Conservation (phyloP, 805 yeast species). For the Starmerella bombicola region DNA sequence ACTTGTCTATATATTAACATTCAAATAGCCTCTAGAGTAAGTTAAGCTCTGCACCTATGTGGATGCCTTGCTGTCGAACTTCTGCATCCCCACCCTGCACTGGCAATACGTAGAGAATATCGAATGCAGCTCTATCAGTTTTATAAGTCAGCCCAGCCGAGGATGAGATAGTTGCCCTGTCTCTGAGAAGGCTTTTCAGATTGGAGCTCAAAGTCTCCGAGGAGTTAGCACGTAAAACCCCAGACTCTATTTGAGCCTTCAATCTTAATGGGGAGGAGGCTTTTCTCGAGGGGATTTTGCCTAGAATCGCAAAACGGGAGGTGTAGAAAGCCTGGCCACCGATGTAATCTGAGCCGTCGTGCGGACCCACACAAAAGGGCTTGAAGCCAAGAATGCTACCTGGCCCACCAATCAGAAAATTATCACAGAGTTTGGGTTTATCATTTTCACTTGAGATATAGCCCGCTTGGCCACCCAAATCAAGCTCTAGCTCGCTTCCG, state of each 20-base stretch:
- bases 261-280: constrained; percentile 41
- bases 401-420: constrained; percentile 68
- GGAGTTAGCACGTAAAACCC: constrained; percentile 34
- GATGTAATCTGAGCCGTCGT: constrained; percentile 39
- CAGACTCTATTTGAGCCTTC: constrained; percentile 53
- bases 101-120: constrained; percentile 50
- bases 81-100: constrained; percentile 38
- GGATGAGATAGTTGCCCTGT: constrained; percentile 32
- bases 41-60: constrained; percentile 46
- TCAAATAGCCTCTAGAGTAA: too few relatives aligned
- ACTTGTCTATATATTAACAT: too few relatives aligned
- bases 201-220: constrained; percentile 9
- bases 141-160: constrained; percentile 48
- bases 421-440: constrained; percentile 52
- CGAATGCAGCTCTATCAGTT: constrained; percentile 49
- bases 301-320: constrained; percentile 43
- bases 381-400: constrained; percentile 54
- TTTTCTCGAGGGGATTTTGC: constrained; percentile 47
- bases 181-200: constrained; percentile 25
- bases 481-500: constrained; percentile 18
- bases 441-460: constrained; percentile 15
- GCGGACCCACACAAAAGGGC: constrained; percentile 52
- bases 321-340: constrained; percentile 59
- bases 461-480: constrained; percentile 18
- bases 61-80: constrained; percentile 43